A percentile compares a stretch with the other conserved stretches of the same genome.
phyloP scores from a whole-genome alignment of 495 filamentous ascomycete genomes.

The Tuber umbilicatum region DNA sequence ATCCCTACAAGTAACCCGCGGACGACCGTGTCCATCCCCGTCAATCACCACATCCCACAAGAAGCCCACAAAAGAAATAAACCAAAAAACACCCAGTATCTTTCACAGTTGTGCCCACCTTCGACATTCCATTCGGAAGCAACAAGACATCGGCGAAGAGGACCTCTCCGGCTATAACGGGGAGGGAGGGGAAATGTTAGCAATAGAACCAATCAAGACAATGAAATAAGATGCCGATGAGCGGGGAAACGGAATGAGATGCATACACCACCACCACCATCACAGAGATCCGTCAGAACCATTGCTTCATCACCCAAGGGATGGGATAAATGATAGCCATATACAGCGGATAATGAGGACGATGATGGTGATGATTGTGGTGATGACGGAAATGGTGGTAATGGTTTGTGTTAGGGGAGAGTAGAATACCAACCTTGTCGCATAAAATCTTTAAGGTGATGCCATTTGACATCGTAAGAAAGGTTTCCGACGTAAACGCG shows the following conservation, averaged over 20 bases:
- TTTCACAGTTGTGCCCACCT: conserved; percentile 96
- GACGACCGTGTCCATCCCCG: conserved; percentile 86
- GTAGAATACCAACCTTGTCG: conserved; percentile 74
- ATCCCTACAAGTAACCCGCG: conserved; percentile 91
- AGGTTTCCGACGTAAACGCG: conserved; percentile 99
- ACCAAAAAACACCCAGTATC: conserved; percentile 69
- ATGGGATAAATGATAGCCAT: not conserved
- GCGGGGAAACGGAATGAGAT: conserved; percentile 10
- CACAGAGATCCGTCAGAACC: not conserved
- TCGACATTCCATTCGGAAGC: conserved; percentile 99
- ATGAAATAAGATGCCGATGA: conserved; percentile 6
- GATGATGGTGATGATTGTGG: not conserved
- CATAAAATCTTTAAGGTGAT: conserved; percentile 99
- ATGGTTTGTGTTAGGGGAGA: conserved; percentile 1
- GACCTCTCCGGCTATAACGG: conserved; percentile 82
- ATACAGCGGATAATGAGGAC: not conserved
- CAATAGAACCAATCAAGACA: conserved; percentile 9
- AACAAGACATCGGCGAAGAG: conserved; percentile 98
- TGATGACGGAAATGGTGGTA: not conserved
- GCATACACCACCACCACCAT: conserved; percentile 1
- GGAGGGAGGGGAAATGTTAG: conserved; percentile 14
- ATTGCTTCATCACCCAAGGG: not conserved
- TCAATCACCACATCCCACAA: conserved; percentile 98
- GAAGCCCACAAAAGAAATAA: conserved; percentile 62
- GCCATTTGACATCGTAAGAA: conserved; percentile 99